These are phyloP conservation scores for Lactarius pseudohatsudake DNA, from an alignment of 768 basidiomycete genomes.

Conservation along the genomic window DNA sequence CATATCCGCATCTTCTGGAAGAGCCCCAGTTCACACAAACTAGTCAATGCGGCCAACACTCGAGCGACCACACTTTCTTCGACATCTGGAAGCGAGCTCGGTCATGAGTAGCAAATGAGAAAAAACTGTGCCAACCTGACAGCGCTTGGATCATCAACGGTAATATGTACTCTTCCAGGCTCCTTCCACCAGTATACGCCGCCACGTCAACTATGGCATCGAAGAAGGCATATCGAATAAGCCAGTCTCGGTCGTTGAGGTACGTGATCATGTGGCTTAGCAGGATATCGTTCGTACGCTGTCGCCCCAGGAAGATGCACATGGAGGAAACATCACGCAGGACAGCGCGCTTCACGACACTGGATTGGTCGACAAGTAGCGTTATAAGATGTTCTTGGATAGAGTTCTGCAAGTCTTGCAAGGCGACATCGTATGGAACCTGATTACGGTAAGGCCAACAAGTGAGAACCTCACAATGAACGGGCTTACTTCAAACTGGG, in stretches of 20 bases:
- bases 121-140: slow-evolving; percentile 55
- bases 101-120: slow-evolving; percentile 7
- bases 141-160: slow-evolving; percentile 95
- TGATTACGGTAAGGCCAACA: slow-evolving; percentile 36
- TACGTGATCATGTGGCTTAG: slow-evolving; percentile 86
- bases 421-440: slow-evolving; percentile 88
- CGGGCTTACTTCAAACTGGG: slow-evolving; percentile 64
- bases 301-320: slow-evolving; percentile 90
- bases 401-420: slow-evolving; percentile 80
- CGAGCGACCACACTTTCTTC: slow-evolving; percentile 94
- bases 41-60: slow-evolving; percentile 84
- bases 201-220: slow-evolving; percentile 96
- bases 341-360: slow-evolving; percentile 88
- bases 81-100: slow-evolving; percentile 57
- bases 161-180: slow-evolving; percentile 94
- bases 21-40: slow-evolving; percentile 84
- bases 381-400: slow-evolving; percentile 87
- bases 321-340: slow-evolving; percentile 83
- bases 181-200: slow-evolving; percentile 86
- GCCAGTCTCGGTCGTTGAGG: slow-evolving; percentile 90
- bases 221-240: slow-evolving; percentile 87
- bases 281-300: slow-evolving; percentile 92
- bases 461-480: neutral
- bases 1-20: slow-evolving; percentile 96
- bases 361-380: slow-evolving; percentile 85